Evolutionary conservation across 163 green algal genomes (phyloP).

Genomic region (Trebouxiophyceae sp.): DNA sequence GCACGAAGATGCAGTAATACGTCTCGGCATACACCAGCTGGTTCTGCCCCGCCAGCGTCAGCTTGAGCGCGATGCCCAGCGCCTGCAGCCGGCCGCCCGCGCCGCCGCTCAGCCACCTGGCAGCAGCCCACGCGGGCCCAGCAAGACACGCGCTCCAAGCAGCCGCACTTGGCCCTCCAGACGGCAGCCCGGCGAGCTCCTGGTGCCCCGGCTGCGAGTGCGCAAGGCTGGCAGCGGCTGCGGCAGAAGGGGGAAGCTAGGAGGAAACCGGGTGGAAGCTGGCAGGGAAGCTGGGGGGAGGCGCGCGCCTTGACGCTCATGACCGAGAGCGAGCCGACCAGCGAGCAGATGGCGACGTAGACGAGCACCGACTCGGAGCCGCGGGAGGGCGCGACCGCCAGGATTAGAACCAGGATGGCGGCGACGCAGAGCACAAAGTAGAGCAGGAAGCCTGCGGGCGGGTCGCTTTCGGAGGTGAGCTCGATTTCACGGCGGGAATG

Average conservation of each 20-base stretch:
- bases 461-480: background rate
- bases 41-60: constrained; percentile 87
- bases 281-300: too few relatives aligned
- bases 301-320: constrained; percentile 94
- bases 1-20: constrained; percentile 67
- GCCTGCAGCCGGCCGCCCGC: constrained; percentile 41
- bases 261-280: too few relatives aligned
- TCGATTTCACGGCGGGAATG: background rate
- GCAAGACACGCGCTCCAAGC: too few relatives aligned
- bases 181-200: too few relatives aligned
- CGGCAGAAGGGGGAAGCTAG: too few relatives aligned
- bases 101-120: too few relatives aligned
- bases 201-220: too few relatives aligned
- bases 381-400: constrained; percentile 41
- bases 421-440: constrained; percentile 31
- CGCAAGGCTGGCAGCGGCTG: too few relatives aligned
- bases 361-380: constrained; percentile 80
- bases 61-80: constrained; percentile 91
- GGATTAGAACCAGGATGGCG: constrained; percentile 12
- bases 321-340: constrained; percentile 88
- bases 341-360: constrained; percentile 93
- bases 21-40: constrained; percentile 81
- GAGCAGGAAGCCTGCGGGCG: constrained; percentile 62
- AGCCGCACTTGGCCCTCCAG: too few relatives aligned
- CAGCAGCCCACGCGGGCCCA: too few relatives aligned